Evolutionary conservation across 1,139 yeast species (phyloP), one percentile per base, ranked within the genome.

Genomic region (Blastobotrys petasosporus): DNA sequence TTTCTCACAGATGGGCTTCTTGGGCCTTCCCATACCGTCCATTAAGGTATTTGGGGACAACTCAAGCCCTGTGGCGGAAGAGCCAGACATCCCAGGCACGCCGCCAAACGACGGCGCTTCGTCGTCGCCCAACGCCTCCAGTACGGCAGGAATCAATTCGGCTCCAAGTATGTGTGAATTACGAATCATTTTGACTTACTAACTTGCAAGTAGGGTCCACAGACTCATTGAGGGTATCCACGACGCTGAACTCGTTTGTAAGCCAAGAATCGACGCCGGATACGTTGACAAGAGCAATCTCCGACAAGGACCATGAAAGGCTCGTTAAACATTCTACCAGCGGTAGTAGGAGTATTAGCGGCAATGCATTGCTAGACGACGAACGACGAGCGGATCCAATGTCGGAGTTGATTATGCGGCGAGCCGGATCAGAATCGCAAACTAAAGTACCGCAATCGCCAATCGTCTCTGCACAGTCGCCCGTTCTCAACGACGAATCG

Each of bases 371-470:
- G 37, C 32, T 20, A 23, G 48, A 37, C 12, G 39, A 38, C 23
- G 23, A 32, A 15, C 32, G 30, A 7, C 25, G 28, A 23, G 33
- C 42, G 9, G 48, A 48, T 16, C 51, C 51, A 28, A 30, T 48
- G 15, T 45, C 51, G 12, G 44, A 42, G 17, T 25, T 45, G 43
- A 48, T 48, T 30, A 36, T 48, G 31, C 42, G 42, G 28, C 41
- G 51, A 15, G 46, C 34, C 8, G 51, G 51, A 1, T 39, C 48
- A 11, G 43, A 43, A 11, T 42, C 49, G 12, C 41, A 32, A 39
- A 13, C 23, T 32, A 40, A 15, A 23, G 38, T 35, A 32, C 33
- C 35, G 13, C 17, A 31, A 32, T 15, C 41, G n/a, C 33, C 30
- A 13, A 16, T 12, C 16, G 35, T 12, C 30, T 5, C 25, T 11